Evolutionary conservation across 148 eudicot genomes (phyloP).

Genomic region (Drosera capensis): DNA sequence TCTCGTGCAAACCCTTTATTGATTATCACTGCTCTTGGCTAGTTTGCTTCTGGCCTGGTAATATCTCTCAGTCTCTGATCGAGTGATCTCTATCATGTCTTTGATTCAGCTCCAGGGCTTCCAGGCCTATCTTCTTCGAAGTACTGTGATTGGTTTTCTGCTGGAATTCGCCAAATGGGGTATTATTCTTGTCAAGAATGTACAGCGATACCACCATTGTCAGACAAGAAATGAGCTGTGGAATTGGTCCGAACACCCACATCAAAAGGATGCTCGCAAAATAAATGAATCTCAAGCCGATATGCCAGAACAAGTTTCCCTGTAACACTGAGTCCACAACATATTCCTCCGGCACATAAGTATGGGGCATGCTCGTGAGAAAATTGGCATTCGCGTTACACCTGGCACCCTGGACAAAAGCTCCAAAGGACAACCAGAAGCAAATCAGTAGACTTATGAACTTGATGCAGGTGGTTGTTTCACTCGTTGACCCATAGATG

Average conservation of each 20-base stretch:
- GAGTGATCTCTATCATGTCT: too few relatives aligned
- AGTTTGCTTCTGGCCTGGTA: too few relatives aligned
- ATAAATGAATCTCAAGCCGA: conserved; percentile 26
- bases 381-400: conserved; percentile 34
- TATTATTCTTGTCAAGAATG: conserved; percentile 22
- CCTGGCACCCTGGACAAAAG: conserved; percentile 38
- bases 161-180: conserved; percentile 13
- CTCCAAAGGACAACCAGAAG: conserved; percentile 43
- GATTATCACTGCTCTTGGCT: too few relatives aligned
- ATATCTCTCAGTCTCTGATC: too few relatives aligned
- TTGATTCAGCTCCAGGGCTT: too few relatives aligned
- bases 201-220: conserved; percentile 14
- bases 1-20: too few relatives aligned
- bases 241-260: conserved; percentile 45
- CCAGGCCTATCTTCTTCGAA: too few relatives aligned
- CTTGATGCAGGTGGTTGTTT: conserved; percentile 21
- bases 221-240: conserved; percentile 24
- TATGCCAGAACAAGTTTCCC: conserved; percentile 33
- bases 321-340: conserved; percentile 27
- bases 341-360: conserved; percentile 18
- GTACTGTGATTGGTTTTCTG: too few relatives aligned
- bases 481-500: conserved; percentile 37
- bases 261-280: too few relatives aligned
- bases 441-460: conserved; percentile 25
- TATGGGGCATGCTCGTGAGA: conserved; percentile 57